Evolutionary conservation across 2,329 filamentous ascomycete species (phyloP).

Genomic region (Albophoma yamanashiensis): DNA sequence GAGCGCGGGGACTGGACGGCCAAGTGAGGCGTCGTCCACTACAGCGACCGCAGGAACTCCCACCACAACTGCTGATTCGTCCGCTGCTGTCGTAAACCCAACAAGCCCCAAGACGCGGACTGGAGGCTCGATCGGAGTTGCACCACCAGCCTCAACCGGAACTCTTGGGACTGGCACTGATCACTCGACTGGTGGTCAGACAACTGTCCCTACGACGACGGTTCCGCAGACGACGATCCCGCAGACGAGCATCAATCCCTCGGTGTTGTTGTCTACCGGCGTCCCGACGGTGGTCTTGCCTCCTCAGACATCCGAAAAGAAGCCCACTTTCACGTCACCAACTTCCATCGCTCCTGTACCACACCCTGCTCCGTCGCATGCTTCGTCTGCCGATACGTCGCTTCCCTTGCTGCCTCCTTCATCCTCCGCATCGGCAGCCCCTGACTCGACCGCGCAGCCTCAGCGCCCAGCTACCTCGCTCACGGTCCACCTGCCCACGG

Average conservation of each 20-base stretch:
- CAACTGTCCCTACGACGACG: neutral
- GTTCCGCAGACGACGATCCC: neutral
- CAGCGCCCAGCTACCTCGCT: constrained; percentile 2
- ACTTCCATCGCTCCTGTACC: neutral
- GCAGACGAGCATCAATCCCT: neutral
- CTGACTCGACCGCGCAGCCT: neutral
- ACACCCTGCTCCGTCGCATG: neutral
- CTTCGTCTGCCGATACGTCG: neutral
- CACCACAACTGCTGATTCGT: neutral
- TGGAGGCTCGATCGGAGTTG: neutral
- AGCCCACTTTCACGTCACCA: neutral
- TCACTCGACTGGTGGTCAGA: neutral
- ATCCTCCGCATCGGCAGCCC: constrained; percentile 4
- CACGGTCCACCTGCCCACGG: constrained; percentile 28
- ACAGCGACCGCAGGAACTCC: neutral
- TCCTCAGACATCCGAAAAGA: neutral
- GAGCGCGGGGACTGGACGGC: neutral
- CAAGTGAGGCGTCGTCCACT: neutral
- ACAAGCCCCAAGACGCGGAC: neutral
- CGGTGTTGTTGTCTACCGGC: neutral
- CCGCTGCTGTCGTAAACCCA: neutral
- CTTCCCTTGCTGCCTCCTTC: constrained; percentile 1
- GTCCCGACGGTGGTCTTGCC: neutral
- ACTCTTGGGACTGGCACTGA: neutral
- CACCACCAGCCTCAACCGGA: neutral